Percentiles rank a stretch among this genome's conserved stretches.
phyloP scores from a whole-genome alignment of 108 stramenopile species.

The Cyclotella cryptica region DNA sequence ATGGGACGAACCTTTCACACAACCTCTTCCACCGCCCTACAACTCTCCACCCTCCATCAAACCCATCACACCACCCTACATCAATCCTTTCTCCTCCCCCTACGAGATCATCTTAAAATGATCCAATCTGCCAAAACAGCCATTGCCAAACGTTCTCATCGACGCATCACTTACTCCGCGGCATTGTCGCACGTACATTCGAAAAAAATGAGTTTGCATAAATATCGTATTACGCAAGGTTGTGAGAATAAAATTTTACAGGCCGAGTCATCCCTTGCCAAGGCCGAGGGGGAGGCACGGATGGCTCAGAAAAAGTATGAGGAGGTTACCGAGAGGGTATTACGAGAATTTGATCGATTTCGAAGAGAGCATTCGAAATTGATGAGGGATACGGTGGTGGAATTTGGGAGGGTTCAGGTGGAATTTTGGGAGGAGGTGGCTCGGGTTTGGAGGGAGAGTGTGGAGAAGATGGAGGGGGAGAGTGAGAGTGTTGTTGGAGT shows the following conservation, averaged over 20 bases:
- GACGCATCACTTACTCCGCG: constrained; percentile 66
- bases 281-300: constrained; percentile 46
- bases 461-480: constrained; percentile 60
- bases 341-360: constrained; percentile 68
- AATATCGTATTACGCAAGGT: constrained; percentile 43
- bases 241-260: constrained; percentile 44
- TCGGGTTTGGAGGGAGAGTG: constrained; percentile 35
- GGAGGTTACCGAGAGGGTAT: constrained; percentile 56
- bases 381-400: constrained; percentile 69
- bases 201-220: constrained; percentile 42
- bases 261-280: constrained; percentile 47
- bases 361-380: constrained; percentile 59
- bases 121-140: constrained; percentile 83
- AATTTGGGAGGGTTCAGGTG: constrained; percentile 68
- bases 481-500: constrained; percentile 46
- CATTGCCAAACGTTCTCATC: constrained; percentile 71
- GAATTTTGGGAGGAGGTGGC: constrained; percentile 62
- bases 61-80: constrained; percentile 73
- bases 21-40: constrained; percentile 57
- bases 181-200: constrained; percentile 49
- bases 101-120: constrained; percentile 76
- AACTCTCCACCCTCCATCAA: constrained; percentile 47
- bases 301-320: constrained; percentile 59
- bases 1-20: constrained; percentile 49
- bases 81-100: constrained; percentile 66